Conservation (phyloP, 148 eudicot species). For the Vaccinium vitisidaea region DNA sequence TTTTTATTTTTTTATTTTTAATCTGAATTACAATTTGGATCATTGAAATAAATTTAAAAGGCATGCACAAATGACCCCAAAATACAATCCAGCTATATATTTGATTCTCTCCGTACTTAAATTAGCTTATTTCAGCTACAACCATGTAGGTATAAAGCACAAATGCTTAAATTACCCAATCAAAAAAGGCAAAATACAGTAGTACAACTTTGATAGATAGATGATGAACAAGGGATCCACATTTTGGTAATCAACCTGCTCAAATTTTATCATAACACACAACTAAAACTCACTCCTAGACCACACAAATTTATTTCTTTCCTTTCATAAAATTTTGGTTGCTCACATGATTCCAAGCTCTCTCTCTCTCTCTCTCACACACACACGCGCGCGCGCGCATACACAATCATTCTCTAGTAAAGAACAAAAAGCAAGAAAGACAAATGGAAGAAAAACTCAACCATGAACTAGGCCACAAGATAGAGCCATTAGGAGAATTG, state of each 20-base stretch:
- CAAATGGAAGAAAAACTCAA: constrained; percentile 10
- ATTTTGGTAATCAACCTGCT: not conserved
- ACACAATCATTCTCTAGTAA: not conserved
- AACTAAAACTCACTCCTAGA: not conserved
- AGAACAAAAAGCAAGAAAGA: not conserved
- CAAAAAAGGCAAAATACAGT: not conserved
- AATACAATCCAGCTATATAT: too few species aligned
- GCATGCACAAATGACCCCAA: not conserved
- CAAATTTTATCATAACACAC: not conserved
- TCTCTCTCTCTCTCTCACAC: not conserved
- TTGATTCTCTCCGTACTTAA: not conserved
- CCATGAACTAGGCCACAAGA: constrained; percentile 65
- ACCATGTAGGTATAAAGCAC: not conserved
- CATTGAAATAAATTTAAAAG: not conserved
- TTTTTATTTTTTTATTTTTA: too few species aligned
- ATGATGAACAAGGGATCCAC: not conserved
- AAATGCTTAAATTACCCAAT: not conserved
- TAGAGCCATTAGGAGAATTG: constrained; percentile 72
- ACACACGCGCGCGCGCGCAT: not conserved
- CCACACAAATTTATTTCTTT: constrained; percentile 6
- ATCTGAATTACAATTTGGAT: not conserved
- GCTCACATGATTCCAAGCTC: not conserved
- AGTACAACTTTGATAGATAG: not conserved
- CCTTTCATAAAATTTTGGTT: not conserved
- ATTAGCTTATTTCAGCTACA: not conserved